Evolutionary conservation across 2,329 filamentous ascomycete genomes (phyloP), one percentile per base, ranked within the genome.

Genomic region (Aspergillus pseudonomiae): DNA sequence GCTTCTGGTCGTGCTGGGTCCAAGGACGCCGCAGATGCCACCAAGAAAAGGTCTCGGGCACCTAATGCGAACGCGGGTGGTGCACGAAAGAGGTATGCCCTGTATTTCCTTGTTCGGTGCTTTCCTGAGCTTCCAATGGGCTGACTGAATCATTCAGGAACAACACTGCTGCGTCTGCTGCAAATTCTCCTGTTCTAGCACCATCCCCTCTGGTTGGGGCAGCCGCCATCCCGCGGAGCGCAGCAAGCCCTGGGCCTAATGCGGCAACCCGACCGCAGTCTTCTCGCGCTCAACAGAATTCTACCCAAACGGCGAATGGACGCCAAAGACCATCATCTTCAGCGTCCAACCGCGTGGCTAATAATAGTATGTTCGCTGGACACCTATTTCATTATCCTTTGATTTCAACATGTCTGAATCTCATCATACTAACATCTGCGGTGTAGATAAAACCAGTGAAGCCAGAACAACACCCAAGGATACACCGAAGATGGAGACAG

Each of bases 251-350:
- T 32, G 86, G 84, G 10, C 89, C 89, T 7, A 77, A 79, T 57
- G 79, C 79, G 63, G 77, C 80, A 34, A 81, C 87, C 63, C 86
- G 90, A 50, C 89, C 91, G 14, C 83, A 86, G 57, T 89, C 89
- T 6, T 88, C 90, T 6, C 88, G 92, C 68, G 87, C 88, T 43
- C 88, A 93, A 72, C 92, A 93, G 74, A 94, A 91, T 72, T 92
- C 91, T 19, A 85, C 87, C 60, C 86, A 88, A 63, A 85, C 86
- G n/a, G 80, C 78, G 58, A 80, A 80, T 39, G 88, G 77, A 43
- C 81, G 81, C 52, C 81, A 91, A 57, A 82, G 86, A 41, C 86
- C 88, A 2, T 78, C 84, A 6, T 88, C 89, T 1, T 86, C 87
- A 2, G 82, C 86, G 12, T 86, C 89, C 3, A 89, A 82, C 68